A percentile compares a stretch with the other conserved stretches of the same genome.
phyloP scores from a whole-genome alignment of 139 green algal species.

The Desmodesmus armatus region DNA sequence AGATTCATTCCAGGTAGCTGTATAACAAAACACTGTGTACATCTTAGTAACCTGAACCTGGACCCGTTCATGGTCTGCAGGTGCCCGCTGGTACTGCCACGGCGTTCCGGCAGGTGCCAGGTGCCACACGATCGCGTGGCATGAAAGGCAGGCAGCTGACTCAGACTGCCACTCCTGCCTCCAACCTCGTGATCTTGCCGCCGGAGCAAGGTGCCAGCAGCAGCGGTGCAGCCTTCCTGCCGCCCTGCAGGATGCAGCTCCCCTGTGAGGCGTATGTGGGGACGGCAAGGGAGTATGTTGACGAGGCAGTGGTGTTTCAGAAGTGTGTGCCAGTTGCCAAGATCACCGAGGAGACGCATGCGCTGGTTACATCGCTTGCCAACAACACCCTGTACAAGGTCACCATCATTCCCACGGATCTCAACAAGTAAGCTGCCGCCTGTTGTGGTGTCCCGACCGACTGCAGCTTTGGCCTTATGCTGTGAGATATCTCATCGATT shows the following conservation, averaged over 20 bases:
- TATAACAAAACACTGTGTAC: too few relatives aligned
- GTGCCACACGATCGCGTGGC: not conserved
- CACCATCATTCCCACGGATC: conserved; percentile 38
- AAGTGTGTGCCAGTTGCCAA: conserved; percentile 34
- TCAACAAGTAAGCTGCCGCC: not conserved
- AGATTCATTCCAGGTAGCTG: too few relatives aligned
- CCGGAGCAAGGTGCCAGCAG: not conserved
- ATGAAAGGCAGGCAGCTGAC: not conserved
- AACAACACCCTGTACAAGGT: conserved; percentile 57
- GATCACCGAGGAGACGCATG: not conserved
- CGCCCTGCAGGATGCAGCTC: conserved; percentile 9
- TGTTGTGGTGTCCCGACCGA: too few relatives aligned
- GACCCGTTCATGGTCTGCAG: conserved; percentile 11
- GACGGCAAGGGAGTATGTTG: too few relatives aligned
- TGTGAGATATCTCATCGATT: too few relatives aligned
- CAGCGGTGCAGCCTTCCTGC: conserved; percentile 10
- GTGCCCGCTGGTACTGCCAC: conserved; percentile 42
- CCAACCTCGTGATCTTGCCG: conserved; percentile 2
- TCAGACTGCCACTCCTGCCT: not conserved
- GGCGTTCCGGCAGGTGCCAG: not conserved
- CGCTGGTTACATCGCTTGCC: not conserved
- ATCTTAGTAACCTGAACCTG: too few relatives aligned
- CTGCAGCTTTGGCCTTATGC: not conserved
- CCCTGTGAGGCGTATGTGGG: conserved; percentile 17
- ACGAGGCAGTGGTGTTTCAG: conserved; percentile 40